phyloP scores from a whole-genome alignment of 345 rosid genomes.

The Clarkia xantiana region DNA sequence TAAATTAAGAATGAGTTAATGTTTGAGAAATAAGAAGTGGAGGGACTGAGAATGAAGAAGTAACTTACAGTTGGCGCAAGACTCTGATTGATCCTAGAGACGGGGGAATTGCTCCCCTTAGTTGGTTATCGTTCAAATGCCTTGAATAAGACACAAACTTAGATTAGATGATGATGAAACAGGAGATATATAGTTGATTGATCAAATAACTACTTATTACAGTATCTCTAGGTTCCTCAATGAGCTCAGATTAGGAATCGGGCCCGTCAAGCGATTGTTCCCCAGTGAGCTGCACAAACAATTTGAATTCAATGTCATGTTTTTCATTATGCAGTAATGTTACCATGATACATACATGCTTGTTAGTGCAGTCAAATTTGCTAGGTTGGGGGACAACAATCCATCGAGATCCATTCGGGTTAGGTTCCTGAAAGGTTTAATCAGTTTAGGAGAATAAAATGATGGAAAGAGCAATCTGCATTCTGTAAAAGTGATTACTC shows the following conservation, averaged over 20 bases:
- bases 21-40: background rate
- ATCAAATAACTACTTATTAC: slow-evolving; percentile 23
- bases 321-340: background rate
- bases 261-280: slow-evolving; percentile 52
- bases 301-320: background rate
- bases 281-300: slow-evolving; percentile 53
- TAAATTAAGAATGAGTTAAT: too few species aligned
- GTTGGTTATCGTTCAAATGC: slow-evolving; percentile 65
- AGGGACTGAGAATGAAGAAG: slow-evolving; percentile 1
- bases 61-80: slow-evolving; percentile 66
- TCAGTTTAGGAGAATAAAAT: slow-evolving; percentile 1
- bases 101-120: slow-evolving; percentile 47
- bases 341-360: slow-evolving; percentile 41
- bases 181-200: background rate
- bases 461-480: too few species aligned
- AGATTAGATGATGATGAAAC: background rate
- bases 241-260: slow-evolving; percentile 55
- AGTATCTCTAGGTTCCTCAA: slow-evolving; percentile 37
- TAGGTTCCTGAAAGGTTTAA: slow-evolving; percentile 39
- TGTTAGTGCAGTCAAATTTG: slow-evolving; percentile 58
- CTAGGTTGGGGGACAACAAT: slow-evolving; percentile 38
- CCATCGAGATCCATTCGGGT: slow-evolving; percentile 64
- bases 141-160: slow-evolving; percentile 20
- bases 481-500: slow-evolving; percentile 17
- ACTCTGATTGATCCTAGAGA: slow-evolving; percentile 36